Base-by-base conservation (phyloP, 441 rosid genomes). In the Populus tomentosa region DNA sequence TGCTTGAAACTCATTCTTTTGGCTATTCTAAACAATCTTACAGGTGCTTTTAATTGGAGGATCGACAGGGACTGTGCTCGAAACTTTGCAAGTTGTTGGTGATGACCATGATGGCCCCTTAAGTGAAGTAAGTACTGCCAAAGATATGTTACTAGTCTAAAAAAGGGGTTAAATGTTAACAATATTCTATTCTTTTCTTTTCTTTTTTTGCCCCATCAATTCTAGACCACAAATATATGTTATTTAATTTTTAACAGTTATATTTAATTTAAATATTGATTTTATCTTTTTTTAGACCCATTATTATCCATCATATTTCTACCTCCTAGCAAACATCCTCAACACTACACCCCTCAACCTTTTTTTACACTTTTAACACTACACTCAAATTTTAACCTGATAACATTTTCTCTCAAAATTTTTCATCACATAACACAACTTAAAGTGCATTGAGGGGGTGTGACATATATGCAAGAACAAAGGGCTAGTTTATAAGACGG, bases 41-140 rank as follows among this genome's bases (percentile, higher is more conserved):
- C 88, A 96, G 98, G 98, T 96, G 32, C 82, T 96, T 76, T 76
- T 94, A 74, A 96, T 92, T 82, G 99, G 98, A 81, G 99, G 98
- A 79, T 96, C 99, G 77, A 96, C 98, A 30, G 98, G 99, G 82
- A 91, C 99, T 66, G 92, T 96, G 99, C 93, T 96, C 82, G 99
- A 91, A 90, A 91, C 98, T 36, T 82, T 96, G 73, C 88, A 96
- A 78, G 99, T 96, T 79, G 88, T 91, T 67, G 98, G 98, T 50
- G 99, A 96, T 67, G 85, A 81, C 72, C 94, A 80, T 79, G 94
- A 91, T 67, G 79, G 88, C 72, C 70, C 91, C 73, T 72, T 91
- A 59, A 86, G 80, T 9, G 97, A 95, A 78, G 97, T 95, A 94
- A 91, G 95, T 85, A 63, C 68, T 46, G 24, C 53, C 36, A 46